Evolutionary conservation across 177 flowering plant species (phyloP).

Genomic region (Tripterygium wilfordii): DNA sequence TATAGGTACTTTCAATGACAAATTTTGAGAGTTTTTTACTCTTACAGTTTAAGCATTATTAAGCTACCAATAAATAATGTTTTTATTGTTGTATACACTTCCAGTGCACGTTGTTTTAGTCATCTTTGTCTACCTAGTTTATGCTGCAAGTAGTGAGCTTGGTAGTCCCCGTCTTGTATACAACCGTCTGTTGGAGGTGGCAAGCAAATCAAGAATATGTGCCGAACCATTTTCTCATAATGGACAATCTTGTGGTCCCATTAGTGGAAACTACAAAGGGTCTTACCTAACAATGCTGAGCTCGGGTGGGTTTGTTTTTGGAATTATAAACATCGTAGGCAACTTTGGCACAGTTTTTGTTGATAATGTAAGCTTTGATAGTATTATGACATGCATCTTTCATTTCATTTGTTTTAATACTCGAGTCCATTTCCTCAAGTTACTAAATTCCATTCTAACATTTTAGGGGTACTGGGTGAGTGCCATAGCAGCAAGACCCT

Average conservation of each 20-base stretch:
- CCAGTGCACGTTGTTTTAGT: slow-evolving; percentile 89
- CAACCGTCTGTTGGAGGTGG: slow-evolving; percentile 53
- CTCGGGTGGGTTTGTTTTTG: slow-evolving; percentile 87
- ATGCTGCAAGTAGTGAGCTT: slow-evolving; percentile 69
- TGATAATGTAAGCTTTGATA: slow-evolving; percentile 78
- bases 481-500: slow-evolving; percentile 93
- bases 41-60: not conserved
- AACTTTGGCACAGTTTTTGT: slow-evolving; percentile 97
- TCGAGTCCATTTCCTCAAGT: no score
- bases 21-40: not conserved
- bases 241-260: slow-evolving; percentile 93
- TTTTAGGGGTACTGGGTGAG: slow-evolving; percentile 93
- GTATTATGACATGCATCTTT: no score
- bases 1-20: slow-evolving; percentile 47
- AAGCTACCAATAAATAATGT: not conserved
- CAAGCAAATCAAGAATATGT: slow-evolving; percentile 70
- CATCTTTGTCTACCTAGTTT: slow-evolving; percentile 85
- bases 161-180: slow-evolving; percentile 81
- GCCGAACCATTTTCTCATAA: slow-evolving; percentile 60
- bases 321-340: slow-evolving; percentile 90
- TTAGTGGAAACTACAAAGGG: slow-evolving; percentile 72
- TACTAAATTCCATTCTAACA: no score
- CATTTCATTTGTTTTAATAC: no score
- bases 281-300: slow-evolving; percentile 89
- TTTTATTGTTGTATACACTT: slow-evolving; percentile 7